These are phyloP conservation scores for Solanum lycopersicoides DNA, from an alignment of 257 asterid genomes.

Conservation along the genomic window DNA sequence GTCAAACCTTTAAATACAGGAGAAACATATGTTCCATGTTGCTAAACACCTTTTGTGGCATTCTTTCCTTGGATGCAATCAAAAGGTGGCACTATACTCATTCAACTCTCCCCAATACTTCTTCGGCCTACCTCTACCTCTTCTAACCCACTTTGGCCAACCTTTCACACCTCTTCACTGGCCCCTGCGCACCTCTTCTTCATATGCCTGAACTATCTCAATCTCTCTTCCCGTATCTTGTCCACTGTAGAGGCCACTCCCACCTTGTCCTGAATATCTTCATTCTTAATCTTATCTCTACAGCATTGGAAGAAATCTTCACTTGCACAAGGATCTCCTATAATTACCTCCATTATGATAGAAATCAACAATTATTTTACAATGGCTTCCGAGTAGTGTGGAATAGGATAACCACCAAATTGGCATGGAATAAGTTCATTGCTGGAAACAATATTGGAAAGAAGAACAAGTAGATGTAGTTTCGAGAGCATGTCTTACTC, in stretches of 20 bases:
- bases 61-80: not conserved
- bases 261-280: not conserved
- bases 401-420: not conserved
- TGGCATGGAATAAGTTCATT: not conserved
- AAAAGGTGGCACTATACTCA: not conserved
- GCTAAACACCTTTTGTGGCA: not conserved
- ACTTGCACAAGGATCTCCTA: not conserved
- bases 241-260: not conserved
- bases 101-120: not conserved
- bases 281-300: not conserved
- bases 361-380: not conserved
- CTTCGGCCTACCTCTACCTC: not conserved
- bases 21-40: not conserved
- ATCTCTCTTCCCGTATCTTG: not conserved
- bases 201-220: not conserved
- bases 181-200: not conserved
- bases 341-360: not conserved
- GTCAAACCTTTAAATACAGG: not conserved
- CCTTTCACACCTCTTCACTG: not conserved
- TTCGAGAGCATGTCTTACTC: not conserved
- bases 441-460: not conserved
- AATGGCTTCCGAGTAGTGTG: not conserved
- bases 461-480: not conserved
- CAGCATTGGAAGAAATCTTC: not conserved
- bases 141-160: not conserved